These are phyloP conservation scores for Cladophialophora yegresii DNA, from an alignment of 2,329 filamentous ascomycete species.

Conservation along the genomic window DNA sequence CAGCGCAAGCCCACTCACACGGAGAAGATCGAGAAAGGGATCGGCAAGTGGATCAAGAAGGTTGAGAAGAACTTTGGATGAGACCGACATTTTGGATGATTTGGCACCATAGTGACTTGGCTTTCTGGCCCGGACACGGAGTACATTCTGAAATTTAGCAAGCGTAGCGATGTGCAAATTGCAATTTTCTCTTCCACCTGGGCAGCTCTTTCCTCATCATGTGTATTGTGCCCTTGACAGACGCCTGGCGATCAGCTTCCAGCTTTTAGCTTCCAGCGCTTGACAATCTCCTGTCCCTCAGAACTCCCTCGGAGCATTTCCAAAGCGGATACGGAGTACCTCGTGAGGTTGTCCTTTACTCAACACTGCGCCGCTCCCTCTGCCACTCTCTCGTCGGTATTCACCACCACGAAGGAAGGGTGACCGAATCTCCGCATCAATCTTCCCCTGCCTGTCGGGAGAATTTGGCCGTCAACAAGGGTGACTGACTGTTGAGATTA, in stretches of 20 bases:
- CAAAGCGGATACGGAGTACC: not conserved
- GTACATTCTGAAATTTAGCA: conserved; percentile 9
- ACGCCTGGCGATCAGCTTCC: not conserved
- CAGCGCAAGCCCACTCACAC: conserved; percentile 41
- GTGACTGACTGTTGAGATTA: too few relatives aligned
- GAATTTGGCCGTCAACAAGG: too few relatives aligned
- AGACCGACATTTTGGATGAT: not conserved
- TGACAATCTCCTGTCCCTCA: not conserved
- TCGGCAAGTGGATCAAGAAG: conserved; percentile 51
- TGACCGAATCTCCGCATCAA: not conserved
- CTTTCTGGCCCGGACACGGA: not conserved
- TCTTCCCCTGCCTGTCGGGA: not conserved
- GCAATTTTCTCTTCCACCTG: not conserved
- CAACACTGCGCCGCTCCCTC: not conserved
- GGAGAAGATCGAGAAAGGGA: conserved; percentile 46
- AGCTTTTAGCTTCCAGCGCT: not conserved
- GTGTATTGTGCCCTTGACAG: not conserved
- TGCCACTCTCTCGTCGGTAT: not conserved
- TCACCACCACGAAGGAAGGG: not conserved
- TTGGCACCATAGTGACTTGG: not conserved
- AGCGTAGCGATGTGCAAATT: conserved; percentile 1
- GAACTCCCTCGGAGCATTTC: not conserved
- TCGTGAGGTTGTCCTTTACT: not conserved
- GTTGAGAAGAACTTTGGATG: conserved; percentile 46
- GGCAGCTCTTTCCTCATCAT: not conserved